Conservation (phyloP, 345 rosid genomes). For the Lepidium sativum region DNA sequence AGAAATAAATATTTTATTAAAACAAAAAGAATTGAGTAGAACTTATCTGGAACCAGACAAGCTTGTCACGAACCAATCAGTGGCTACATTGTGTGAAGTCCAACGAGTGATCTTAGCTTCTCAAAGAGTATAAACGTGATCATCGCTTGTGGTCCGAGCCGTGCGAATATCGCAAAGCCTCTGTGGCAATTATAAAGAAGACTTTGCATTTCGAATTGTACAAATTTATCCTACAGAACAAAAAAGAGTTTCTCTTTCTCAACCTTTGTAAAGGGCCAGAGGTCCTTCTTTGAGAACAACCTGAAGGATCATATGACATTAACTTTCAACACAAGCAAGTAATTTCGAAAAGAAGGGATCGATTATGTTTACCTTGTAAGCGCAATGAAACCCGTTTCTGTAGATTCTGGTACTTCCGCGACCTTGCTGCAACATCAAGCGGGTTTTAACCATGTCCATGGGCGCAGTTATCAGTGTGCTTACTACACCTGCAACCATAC, state of each 20-base stretch:
- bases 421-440: conserved; percentile 69
- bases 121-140: conserved; percentile 67
- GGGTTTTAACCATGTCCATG: conserved; percentile 83
- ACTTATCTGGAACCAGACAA: conserved; percentile 8
- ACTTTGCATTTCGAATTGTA: background rate
- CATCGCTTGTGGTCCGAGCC: conserved; percentile 84
- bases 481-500: conserved; percentile 60
- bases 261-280: conserved; percentile 78
- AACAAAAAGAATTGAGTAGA: background rate
- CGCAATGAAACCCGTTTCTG: conserved; percentile 80
- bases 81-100: conserved; percentile 58
- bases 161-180: conserved; percentile 66
- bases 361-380: conserved; percentile 46
- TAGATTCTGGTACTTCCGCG: conserved; percentile 41
- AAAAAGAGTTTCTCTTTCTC: conserved; percentile 24
- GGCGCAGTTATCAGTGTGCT: conserved; percentile 78
- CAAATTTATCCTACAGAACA: background rate
- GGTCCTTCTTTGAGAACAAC: conserved; percentile 61
- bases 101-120: conserved; percentile 65
- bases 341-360: background rate
- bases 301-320: conserved; percentile 32
- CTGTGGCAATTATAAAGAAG: conserved; percentile 24
- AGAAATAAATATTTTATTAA: background rate
- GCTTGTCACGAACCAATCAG: background rate
- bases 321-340: background rate